These are phyloP conservation scores for Penicillium hordei DNA, from an alignment of 2,329 filamentous ascomycete species.

Conservation along the genomic window DNA sequence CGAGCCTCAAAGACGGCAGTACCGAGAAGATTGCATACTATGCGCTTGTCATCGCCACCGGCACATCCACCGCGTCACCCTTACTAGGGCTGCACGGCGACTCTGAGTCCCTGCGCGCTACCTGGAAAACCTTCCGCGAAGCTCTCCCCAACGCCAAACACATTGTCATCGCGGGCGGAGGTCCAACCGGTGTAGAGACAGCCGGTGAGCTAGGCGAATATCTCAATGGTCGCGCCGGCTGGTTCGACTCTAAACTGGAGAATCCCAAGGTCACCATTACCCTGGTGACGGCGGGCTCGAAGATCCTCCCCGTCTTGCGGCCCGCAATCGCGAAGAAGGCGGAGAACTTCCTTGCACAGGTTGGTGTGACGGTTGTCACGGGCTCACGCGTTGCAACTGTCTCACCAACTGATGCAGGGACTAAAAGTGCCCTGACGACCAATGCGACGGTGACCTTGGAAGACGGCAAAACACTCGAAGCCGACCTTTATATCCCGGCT, in stretches of 20 bases:
- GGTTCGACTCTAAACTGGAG: constrained; percentile 29
- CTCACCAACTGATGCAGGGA: constrained; percentile 31
- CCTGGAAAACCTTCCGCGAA: constrained; percentile 44
- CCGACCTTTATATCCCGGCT: constrained; percentile 53
- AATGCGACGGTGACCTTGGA: constrained; percentile 42
- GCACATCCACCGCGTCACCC: constrained; percentile 48
- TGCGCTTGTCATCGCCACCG: constrained; percentile 53
- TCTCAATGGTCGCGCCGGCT: constrained; percentile 50
- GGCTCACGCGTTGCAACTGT: constrained; percentile 41
- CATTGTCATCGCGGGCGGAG: constrained; percentile 43
- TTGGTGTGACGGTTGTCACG: constrained; percentile 52
- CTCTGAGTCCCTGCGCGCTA: constrained; percentile 32
- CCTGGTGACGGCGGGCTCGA: constrained; percentile 39
- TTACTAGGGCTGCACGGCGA: constrained; percentile 44
- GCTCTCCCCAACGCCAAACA: constrained; percentile 42
- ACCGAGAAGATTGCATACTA: constrained; percentile 38
- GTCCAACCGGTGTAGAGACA: constrained; percentile 44
- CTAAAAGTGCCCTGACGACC: constrained; percentile 20
- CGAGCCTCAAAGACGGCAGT: constrained; percentile 16
- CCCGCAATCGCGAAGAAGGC: constrained; percentile 32
- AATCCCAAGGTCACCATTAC: constrained; percentile 46
- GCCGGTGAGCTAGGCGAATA: constrained; percentile 54
- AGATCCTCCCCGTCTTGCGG: constrained; percentile 46
- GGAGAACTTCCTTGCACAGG: constrained; percentile 42
- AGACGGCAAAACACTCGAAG: constrained; percentile 40